These are phyloP conservation scores for Pleurotus sapidus DNA, from an alignment of 768 basidiomycete genomes.

Conservation along the genomic window DNA sequence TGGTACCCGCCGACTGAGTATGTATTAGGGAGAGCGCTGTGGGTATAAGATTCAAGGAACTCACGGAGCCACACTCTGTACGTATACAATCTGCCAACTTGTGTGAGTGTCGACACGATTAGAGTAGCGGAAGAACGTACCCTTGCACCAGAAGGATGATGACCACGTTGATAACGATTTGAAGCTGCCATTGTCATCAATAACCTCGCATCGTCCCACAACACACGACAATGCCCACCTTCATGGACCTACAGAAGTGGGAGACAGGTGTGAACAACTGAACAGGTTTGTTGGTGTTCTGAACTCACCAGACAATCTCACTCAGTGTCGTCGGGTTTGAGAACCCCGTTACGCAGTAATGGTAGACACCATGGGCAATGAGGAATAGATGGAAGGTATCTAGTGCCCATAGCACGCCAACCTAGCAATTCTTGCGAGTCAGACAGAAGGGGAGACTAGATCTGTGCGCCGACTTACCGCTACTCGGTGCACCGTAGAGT, in stretches of 20 bases:
- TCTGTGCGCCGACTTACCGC: constrained; percentile 2
- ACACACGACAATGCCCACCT: background rate
- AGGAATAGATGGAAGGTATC: constrained; percentile 25
- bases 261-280: background rate
- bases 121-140: constrained; percentile 4
- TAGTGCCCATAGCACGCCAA: constrained; percentile 17
- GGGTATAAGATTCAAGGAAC: background rate
- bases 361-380: constrained; percentile 23
- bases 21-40: background rate
- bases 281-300: background rate
- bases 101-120: background rate
- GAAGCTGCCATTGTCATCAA: constrained; percentile 12
- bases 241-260: background rate
- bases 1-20: constrained; percentile 1
- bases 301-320: background rate
- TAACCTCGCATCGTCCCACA: background rate
- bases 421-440: background rate
- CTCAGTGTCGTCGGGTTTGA: constrained; percentile 14
- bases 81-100: background rate
- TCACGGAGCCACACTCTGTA: constrained; percentile 6
- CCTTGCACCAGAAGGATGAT: constrained; percentile 26
- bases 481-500: constrained; percentile 6
- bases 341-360: constrained; percentile 20
- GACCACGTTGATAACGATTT: constrained; percentile 23
- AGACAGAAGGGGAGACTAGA: background rate